Base-by-base conservation (phyloP, 345 rosid genomes). In the Aquilaria sinensis region DNA sequence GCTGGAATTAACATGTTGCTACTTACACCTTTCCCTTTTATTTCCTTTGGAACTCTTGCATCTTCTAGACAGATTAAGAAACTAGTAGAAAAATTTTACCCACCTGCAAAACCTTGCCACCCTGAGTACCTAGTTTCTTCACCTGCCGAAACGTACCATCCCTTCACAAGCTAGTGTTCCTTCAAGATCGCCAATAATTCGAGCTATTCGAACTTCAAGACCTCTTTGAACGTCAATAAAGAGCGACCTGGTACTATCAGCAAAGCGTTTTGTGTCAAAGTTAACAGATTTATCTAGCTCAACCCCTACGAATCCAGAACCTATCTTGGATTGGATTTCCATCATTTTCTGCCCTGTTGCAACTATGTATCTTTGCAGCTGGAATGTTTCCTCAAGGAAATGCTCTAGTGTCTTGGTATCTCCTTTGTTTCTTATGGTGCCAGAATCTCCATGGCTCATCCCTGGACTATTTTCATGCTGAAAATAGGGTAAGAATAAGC, bases 161-260 rank as follows among this genome's bases (percentile, higher is more conserved):
- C 96, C 99, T 13, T 94, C 89, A 43, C 95, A 81, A 68, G 99
- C 97, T 53, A 94, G 58, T 30, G 97, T 86, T 2, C 96, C 96
- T 67, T 78, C 96, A 57, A 94, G 83, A 60, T 94, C 97, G 54
- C 97, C 99, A 1, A 90, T 90, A 50, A 79, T 82, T 70, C 92
- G 75, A 48, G 97, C 80, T 75, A 90, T 94, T 54, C 93, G 83
- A 66, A 94, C 91, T 74, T 88, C 99, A 14, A 90, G 83, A 47
- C 97, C 96, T 65, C 96, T 82, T 46, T 94, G 99, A 64, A 94
- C 83, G 64, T 94, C 97, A 64, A 81, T 89, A 60, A 88, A 86
- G 50, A 90, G 72, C 52, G 72, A 68, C 77, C 71, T 82, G 12
- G 88, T 57, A 53, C 71, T 80, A 58, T 94, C 99, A 6, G 80